Evolutionary conservation across 1,139 yeast genomes (phyloP).

Genomic region (Hansenula sp.): DNA sequence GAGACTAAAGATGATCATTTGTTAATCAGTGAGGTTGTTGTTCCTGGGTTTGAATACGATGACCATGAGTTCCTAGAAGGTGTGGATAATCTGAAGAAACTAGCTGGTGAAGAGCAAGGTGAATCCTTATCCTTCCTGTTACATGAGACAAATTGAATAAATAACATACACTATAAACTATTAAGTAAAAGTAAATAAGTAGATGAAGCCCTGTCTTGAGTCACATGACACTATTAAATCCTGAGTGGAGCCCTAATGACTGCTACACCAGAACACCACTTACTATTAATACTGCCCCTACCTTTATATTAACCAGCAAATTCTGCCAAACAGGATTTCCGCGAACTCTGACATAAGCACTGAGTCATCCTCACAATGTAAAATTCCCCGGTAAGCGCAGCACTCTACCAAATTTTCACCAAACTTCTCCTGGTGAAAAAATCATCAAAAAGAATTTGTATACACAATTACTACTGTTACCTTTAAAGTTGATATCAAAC

Average conservation of each 20-base stretch:
- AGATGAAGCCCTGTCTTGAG: conserved; percentile 3
- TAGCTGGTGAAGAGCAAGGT: conserved; percentile 35
- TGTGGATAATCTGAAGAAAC: conserved; percentile 25
- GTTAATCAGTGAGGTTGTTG: conserved; percentile 48
- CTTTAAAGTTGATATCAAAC: background rate
- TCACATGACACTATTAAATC: too few species aligned
- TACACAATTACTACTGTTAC: conserved; percentile 2
- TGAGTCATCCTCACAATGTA: background rate
- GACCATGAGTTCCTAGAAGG: conserved; percentile 40
- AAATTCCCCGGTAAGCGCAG: conserved; percentile 6
- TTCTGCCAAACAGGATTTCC: background rate
- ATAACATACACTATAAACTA: too few species aligned
- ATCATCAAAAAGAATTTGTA: conserved; percentile 8
- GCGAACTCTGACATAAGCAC: background rate
- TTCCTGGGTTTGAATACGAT: conserved; percentile 50
- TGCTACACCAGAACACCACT: background rate
- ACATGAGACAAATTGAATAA: conserved; percentile 1
- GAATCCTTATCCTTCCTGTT: conserved; percentile 27
- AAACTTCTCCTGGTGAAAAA: conserved; percentile 8
- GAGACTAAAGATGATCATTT: conserved; percentile 34
- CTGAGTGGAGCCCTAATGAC: too few species aligned
- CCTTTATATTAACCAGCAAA: background rate
- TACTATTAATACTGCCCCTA: background rate
- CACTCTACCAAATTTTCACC: conserved; percentile 4
- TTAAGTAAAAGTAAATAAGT: too few species aligned